Evolutionary conservation across 2,329 filamentous ascomycete species (phyloP).

Genomic region (Blastomyces parvus): DNA sequence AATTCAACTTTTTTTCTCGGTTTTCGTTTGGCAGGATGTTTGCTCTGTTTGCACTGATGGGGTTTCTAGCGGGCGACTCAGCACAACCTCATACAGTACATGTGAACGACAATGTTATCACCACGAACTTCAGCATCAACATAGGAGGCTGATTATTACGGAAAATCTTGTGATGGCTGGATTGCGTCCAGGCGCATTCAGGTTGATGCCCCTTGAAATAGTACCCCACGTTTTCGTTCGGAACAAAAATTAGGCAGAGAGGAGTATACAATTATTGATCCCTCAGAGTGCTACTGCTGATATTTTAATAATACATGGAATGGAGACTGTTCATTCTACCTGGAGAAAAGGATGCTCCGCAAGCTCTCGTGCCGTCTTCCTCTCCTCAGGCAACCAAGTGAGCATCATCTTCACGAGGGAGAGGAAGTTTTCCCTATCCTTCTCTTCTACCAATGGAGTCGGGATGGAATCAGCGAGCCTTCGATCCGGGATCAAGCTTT

Average conservation of each 20-base stretch:
- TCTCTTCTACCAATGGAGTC: slow-evolving; percentile 19
- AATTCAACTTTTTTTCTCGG: slow-evolving; percentile 9
- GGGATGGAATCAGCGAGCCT: slow-evolving; percentile 20
- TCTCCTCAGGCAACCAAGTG: slow-evolving; percentile 28
- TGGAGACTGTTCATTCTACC: neutral
- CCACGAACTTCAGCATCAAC: no score
- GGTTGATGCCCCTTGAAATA: neutral
- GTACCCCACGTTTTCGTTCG: neutral
- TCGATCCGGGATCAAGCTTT: slow-evolving; percentile 19
- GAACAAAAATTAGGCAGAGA: neutral
- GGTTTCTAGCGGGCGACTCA: no score
- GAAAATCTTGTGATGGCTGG: no score
- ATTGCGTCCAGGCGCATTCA: neutral
- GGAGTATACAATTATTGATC: neutral
- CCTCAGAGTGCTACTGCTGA: neutral
- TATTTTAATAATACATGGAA: neutral
- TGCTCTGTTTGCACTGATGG: slow-evolving; percentile 24
- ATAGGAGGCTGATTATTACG: no score
- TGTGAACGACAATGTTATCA: no score
- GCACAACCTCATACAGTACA: no score
- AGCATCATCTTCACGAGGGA: slow-evolving; percentile 29
- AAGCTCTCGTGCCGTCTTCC: slow-evolving; percentile 29
- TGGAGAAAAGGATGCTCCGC: slow-evolving; percentile 29
- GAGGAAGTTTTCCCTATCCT: slow-evolving; percentile 26
- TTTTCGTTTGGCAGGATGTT: slow-evolving; percentile 18